Evolutionary conservation across 2,329 filamentous ascomycete genomes (phyloP), one percentile per base, ranked within the genome.

Genomic region (Aspergillus carbonarius): DNA sequence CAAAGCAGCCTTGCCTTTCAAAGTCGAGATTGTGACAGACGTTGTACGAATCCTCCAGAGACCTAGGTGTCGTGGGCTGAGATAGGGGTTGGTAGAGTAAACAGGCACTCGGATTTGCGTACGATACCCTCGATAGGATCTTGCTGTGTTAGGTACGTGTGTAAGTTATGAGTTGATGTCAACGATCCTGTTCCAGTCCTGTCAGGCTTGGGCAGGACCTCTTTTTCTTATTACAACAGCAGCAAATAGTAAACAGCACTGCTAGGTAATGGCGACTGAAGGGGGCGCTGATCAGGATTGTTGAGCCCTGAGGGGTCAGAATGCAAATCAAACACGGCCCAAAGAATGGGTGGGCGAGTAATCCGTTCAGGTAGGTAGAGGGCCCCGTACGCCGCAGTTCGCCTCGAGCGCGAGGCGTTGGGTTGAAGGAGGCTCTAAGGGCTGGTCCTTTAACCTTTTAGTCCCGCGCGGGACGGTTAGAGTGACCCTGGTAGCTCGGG

Each of bases 331-430:
- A 18, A 5, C 39, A 42, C 13, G 39, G 18, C 39, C 39, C 3
- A 42, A 23, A 23, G 39, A 42, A 42, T 30, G 44, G 44, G 9
- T 30, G 15, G 25, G 10, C 44, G 27, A 48, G 25, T 32, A 6
- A 48, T 17, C 9, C 25, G 7, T 48, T 17, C 15, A 32, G 25
- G 17, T 18, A 42, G 39, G 17, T 17, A 48, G 9, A 27, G 27
- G 32, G 27, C 42, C 23, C 42, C 15, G 42, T 47, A 30, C 25
- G 27, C 44, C 25, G 25, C 44, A 32, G 20, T 34, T 8, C 27
- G 47, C 27, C 30, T 37, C 48, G 20, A 37, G 37, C 30, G 32
- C 48, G 48, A 51, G 48, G 48, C 48, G 48, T 51, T 51, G 48
- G 32, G 48, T 51, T 51, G 30, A 51, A 51, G 44, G 44, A 47